phyloP scores from a whole-genome alignment of 2,329 filamentous ascomycete species.

The Pseudonectria foliicola region DNA sequence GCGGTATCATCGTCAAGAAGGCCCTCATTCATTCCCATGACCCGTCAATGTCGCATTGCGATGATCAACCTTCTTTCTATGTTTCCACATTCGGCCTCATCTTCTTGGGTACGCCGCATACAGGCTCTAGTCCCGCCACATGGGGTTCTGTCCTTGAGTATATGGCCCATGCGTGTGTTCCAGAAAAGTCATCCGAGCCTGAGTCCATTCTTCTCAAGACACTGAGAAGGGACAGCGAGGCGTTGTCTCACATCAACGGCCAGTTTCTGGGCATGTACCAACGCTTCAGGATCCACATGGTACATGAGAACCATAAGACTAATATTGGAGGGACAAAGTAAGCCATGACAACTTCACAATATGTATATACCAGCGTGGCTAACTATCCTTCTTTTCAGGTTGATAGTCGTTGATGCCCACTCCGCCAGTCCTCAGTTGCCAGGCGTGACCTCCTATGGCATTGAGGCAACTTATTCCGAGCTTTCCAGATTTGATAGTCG shows the following conservation, averaged over 20 bases:
- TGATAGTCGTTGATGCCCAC: conserved; percentile 60
- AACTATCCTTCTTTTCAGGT: conserved; percentile 18
- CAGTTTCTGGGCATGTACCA: conserved; percentile 66
- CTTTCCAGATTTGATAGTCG: conserved; percentile 67
- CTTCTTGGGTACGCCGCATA: conserved; percentile 72
- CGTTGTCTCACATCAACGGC: conserved; percentile 64
- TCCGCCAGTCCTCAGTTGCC: conserved; percentile 64
- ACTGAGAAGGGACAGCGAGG: conserved; percentile 68
- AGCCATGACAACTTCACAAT: conserved; percentile 8
- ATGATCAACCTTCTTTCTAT: conserved; percentile 61
- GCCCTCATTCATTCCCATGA: conserved; percentile 62
- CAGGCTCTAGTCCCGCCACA: conserved; percentile 59
- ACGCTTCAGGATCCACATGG: conserved; percentile 68
- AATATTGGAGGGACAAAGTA: conserved; percentile 56
- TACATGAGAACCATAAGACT: conserved; percentile 66
- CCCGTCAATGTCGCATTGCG: conserved; percentile 49
- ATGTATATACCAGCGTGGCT: not conserved
- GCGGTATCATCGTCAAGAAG: conserved; percentile 65
- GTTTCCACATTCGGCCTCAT: conserved; percentile 70
- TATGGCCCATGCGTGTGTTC: conserved; percentile 58
- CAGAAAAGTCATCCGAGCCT: conserved; percentile 58
- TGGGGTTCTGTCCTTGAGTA: conserved; percentile 62
- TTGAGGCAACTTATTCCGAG: conserved; percentile 62
- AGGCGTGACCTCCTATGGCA: conserved; percentile 66
- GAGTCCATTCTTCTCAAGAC: conserved; percentile 63